Percentiles rank a stretch among this genome's conserved stretches.
These are phyloP conservation scores for Dothistroma septosporum DNA, from an alignment of 2,329 filamentous ascomycete genomes.

Conservation along the genomic window DNA sequence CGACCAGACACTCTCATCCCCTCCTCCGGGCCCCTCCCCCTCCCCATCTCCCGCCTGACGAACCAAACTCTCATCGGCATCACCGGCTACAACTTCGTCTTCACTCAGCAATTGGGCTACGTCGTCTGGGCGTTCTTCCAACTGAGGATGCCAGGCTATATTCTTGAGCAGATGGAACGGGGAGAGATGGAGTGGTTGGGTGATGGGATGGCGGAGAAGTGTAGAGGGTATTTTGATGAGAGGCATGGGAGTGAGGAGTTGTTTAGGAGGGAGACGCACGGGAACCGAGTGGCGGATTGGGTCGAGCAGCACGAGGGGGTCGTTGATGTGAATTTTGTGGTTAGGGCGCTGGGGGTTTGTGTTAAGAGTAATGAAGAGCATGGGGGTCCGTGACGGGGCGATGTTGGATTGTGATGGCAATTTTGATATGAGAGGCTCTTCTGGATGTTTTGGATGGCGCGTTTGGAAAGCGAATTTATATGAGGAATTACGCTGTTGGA, in stretches of 20 bases:
- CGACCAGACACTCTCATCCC: conserved; percentile 32
- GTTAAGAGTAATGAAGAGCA: conserved; percentile 16
- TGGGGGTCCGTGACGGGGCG: background rate
- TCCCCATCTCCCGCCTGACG: conserved; percentile 16
- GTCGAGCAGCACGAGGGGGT: conserved; percentile 6
- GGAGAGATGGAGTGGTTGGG: conserved; percentile 33
- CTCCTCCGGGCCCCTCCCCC: conserved; percentile 20
- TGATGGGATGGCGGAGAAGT: conserved; percentile 22
- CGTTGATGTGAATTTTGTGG: conserved; percentile 21
- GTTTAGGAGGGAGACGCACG: conserved; percentile 8
- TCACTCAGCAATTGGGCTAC: conserved; percentile 27
- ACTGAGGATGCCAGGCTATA: conserved; percentile 24
- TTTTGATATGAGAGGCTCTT: background rate
- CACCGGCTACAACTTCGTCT: conserved; percentile 23
- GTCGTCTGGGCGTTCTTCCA: conserved; percentile 32
- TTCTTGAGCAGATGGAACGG: conserved; percentile 23
- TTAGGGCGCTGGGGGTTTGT: conserved; percentile 22
- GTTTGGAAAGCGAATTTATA: no score
- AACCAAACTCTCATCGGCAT: conserved; percentile 17
- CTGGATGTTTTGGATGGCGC: no score
- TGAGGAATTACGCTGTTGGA: background rate
- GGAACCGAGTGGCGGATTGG: conserved; percentile 6
- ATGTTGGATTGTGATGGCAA: background rate
- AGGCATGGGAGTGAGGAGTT: conserved; percentile 21
- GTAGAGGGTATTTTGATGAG: conserved; percentile 22